Evolutionary conservation across 768 basidiomycete genomes (phyloP), one percentile per base, ranked within the genome.

Genomic region (Phylloporus arenicola): DNA sequence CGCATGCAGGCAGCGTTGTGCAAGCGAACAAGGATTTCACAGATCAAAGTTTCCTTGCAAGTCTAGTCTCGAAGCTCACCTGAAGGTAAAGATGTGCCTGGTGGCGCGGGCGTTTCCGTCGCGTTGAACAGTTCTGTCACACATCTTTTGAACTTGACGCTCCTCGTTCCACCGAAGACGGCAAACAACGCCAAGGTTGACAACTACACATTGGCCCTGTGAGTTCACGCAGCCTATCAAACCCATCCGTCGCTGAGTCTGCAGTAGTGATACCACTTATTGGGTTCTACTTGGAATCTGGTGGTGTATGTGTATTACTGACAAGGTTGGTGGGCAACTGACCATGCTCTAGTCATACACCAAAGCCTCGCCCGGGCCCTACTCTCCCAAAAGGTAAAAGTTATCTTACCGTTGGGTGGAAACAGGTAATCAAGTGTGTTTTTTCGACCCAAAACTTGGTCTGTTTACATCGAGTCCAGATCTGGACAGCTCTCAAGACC

Each of bases 341-440:
- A 45, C 19, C 2, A 1, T 17, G 42, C 0, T 40, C 17, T 46
- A 90, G 88, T 92, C 57, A 77, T 92, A 45, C 91, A 82, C 64
- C 92, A 93, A 63, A 79, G 61, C 86, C 83, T 16, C 81, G 91
- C 6, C 84, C 87, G 2, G 91, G 91, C 0, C 87, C 89, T 46
- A 69, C 81, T 11, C 71, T 93, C 17, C 91, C 91, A 0, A 84
- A 83, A 56, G 83, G 83, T 43, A 82, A 91, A 56, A 77, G 67
- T 51, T 92, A 92, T 59, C 53, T 91, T 25, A 89, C 88, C 0
- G 78, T 93, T 41, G 91, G 91, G 39, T 92, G 86, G 86, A 90
- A 87, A 61, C 88, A 91, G 73, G 86, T 81, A 51, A 59, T 2
- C 31, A 39, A 12, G 16, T 9, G 14, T 0, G 11, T 24, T 34